Evolutionary conservation across 345 rosid species (phyloP).

Genomic region (sweet orange (Citrus sinensis)): DVS_A1.0 CM039161.1:18031501-18032000

Average conservation of each 20-base stretch:
- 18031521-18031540: no score
- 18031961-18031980: no score
- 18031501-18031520: no score
- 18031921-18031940: neutral
- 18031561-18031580: no score
- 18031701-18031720: neutral
- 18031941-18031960: no score
- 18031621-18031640: neutral
- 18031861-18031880: no score
- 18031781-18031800: no score
- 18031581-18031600: no score
- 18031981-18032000: no score
- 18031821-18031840: neutral
- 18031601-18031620: no score
- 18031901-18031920: neutral
- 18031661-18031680: neutral
- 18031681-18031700: neutral
- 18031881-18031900: neutral
- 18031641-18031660: neutral
- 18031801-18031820: neutral
- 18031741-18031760: neutral
- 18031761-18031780: no score
- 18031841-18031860: neutral
- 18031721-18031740: neutral
- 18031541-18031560: no score